Base-by-base conservation (phyloP, 345 rosid genomes). In the Citrus trifoliata region DNA sequence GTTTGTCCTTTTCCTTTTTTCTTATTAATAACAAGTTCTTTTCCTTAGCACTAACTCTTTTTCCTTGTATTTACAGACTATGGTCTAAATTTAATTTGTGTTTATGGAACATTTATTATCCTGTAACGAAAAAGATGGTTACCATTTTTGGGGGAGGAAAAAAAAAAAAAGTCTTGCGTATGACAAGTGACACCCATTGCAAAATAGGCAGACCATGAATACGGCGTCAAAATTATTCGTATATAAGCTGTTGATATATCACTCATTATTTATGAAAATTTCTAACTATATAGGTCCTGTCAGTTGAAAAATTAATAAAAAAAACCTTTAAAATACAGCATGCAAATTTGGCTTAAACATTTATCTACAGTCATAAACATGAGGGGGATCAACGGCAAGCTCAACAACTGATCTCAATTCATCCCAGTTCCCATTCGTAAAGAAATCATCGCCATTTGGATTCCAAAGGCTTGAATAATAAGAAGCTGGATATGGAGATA, bases 381-480 rank as follows among this genome's bases (percentile, higher is more conserved):
- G 69, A 71, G 83, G 78, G 33, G 76, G 79, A 38, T 79, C 65
- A 18, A 59, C 19, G 27, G 83, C 88, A 10, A 73, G 74, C 68
- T 89, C 89, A 12, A 90, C 89, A n/a, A 90, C 87, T 18, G 91
- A 84, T 64, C 88, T 83, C 32, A 92, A 87, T 82, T 90, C 97
- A 81, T 92, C 97, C 93, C 95, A 92, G 84, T 85, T 87, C 70
- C 86, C 87, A 42, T 88, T 80, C 42, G 59, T 77, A 9, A 92
- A 74, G 64, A 82, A 75, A 79, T 90, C 91, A 70, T 80, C 88
- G 71, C 82, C 84, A 61, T 72, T 83, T 4, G 75, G 75, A 71
- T 87, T 80, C 86, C 88, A 85, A 22, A 82, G 76, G 79, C 73
- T 80, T 32, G 79, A 55, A 65, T 68, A 37, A 80, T 68, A 46